Percentiles rank a stretch among this genome's conserved stretches.
Evolutionary conservation across 2,329 filamentous ascomycete species (phyloP).

Genomic region (Alternaria sp.): DNA sequence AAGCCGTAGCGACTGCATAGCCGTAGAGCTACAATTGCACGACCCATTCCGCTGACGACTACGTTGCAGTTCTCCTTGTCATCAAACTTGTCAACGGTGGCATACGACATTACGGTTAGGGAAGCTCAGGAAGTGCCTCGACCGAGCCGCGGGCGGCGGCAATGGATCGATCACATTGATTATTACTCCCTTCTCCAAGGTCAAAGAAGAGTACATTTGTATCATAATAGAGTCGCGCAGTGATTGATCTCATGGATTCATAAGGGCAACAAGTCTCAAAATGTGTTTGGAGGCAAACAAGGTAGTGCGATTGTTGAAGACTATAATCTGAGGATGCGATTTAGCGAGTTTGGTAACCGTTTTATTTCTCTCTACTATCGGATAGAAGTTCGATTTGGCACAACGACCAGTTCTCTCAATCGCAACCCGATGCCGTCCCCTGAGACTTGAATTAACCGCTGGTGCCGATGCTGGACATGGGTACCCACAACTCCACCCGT

Average conservation of each 20-base stretch:
- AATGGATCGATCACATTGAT: slow-evolving; percentile 11
- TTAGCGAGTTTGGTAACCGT: slow-evolving; percentile 8
- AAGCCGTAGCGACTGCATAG: slow-evolving; percentile 2
- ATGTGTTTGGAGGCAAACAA: slow-evolving; percentile 3
- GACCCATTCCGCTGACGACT: not conserved
- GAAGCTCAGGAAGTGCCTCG: slow-evolving; percentile 9
- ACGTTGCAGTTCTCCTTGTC: not conserved
- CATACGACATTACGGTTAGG: slow-evolving; percentile 1
- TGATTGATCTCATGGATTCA: slow-evolving; percentile 6
- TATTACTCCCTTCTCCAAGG: slow-evolving; percentile 1
- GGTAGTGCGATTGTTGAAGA: slow-evolving; percentile 7
- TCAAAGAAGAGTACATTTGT: slow-evolving; percentile 13
- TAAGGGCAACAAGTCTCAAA: slow-evolving; percentile 1
- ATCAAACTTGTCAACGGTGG: not conserved
- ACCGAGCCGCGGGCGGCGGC: slow-evolving; percentile 15
- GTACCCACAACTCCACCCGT: not conserved
- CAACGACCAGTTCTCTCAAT: not conserved
- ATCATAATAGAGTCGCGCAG: slow-evolving; percentile 18
- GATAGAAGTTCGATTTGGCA: not conserved
- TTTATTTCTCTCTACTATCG: not conserved
- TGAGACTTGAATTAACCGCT: not conserved
- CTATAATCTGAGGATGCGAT: slow-evolving; percentile 15
- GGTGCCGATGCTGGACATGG: not conserved
- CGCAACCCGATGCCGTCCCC: not conserved
- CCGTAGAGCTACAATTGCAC: slow-evolving; percentile 3